Conservation (phyloP, 179 eudicot species). For the Silene coronaria region DNA sequence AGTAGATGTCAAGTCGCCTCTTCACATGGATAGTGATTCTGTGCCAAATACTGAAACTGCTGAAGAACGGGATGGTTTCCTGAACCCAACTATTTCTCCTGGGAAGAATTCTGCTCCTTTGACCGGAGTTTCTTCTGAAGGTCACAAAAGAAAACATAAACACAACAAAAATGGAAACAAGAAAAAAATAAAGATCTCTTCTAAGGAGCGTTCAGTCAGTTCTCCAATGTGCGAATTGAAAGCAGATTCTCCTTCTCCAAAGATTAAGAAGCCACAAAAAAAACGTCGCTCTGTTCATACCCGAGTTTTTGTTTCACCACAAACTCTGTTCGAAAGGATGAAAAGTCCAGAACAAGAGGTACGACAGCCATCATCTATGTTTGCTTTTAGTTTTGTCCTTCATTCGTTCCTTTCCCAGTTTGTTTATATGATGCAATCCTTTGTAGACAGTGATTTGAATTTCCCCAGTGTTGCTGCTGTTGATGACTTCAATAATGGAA, state of each 20-base stretch:
- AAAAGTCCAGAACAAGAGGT: slow-evolving; percentile 50
- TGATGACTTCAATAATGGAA: neutral
- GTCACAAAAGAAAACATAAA: slow-evolving; percentile 55
- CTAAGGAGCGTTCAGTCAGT: slow-evolving; percentile 30
- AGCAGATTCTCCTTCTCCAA: slow-evolving; percentile 24
- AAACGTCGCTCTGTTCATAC: slow-evolving; percentile 39
- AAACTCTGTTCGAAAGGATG: slow-evolving; percentile 31
- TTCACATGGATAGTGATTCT: slow-evolving; percentile 25
- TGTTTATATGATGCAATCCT: neutral
- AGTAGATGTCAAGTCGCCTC: slow-evolving; percentile 22
- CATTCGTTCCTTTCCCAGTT: neutral
- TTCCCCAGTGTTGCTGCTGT: neutral
- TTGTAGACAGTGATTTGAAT: neutral
- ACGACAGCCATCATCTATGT: slow-evolving; percentile 18
- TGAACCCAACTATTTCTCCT: slow-evolving; percentile 26
- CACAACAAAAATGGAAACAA: slow-evolving; percentile 24
- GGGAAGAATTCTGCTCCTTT: slow-evolving; percentile 26
- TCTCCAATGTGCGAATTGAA: slow-evolving; percentile 32
- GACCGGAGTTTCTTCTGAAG: slow-evolving; percentile 21
- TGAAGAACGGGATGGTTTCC: slow-evolving; percentile 30
- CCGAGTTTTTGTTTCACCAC: slow-evolving; percentile 34
- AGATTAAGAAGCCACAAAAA: slow-evolving; percentile 36
- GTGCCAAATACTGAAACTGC: slow-evolving; percentile 35
- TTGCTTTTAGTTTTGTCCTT: slow-evolving; percentile 5
- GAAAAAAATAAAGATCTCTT: slow-evolving; percentile 40